Base-by-base conservation (phyloP, 805 yeast species). In the Pichia membranifaciens region DNA sequence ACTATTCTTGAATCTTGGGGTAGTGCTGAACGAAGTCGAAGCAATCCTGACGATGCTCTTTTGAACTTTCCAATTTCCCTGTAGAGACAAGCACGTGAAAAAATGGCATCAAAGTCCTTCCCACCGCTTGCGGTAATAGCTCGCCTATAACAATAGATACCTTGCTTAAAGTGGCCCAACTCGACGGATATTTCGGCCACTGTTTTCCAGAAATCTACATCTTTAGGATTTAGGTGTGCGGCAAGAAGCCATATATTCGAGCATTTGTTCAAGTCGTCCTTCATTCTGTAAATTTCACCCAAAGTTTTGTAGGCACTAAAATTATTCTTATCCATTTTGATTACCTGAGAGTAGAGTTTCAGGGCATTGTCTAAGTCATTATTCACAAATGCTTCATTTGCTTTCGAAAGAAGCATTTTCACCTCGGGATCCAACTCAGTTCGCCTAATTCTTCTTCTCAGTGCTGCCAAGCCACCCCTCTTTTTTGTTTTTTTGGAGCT, bases 281-380 rank as follows among this genome's bases (percentile, higher is more conserved):
- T 82, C 44, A 76, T 69, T 47, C 79, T 74, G 54, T 85, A 83
- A 41, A 91, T 85, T 58, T 87, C 96, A 41, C 96, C 97, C 39
- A 89, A 67, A 0, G 95, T 85, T 57, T 85, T 83, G 70, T 90
- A 90, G 0, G 96, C 96, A 39, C 85, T 79, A 62, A 79, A 83
- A 60, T 86, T 84, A 54, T 78, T 77, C 13, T 87, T 82, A 59
- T 89, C 96, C 45, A 81, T 72, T 55, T 82, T 80, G 50, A 91
- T 81, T 12, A 88, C 95, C 51, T 79, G 87, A 54, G 72, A 68
- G 64, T 75, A 90, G 43, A 74, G 60, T 43, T 75, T 66, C 54
- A 78, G 74, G 0, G 95, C 91, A 1, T 67, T 71, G 28, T 73
- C 76, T 17, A 76, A 72, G 56, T 84, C 83, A 42, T 74, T 74